Evolutionary conservation across 106 monocot genomes (phyloP), one percentile per base, ranked within the genome.

Genomic region (Narthecium ossifragum): DNA sequence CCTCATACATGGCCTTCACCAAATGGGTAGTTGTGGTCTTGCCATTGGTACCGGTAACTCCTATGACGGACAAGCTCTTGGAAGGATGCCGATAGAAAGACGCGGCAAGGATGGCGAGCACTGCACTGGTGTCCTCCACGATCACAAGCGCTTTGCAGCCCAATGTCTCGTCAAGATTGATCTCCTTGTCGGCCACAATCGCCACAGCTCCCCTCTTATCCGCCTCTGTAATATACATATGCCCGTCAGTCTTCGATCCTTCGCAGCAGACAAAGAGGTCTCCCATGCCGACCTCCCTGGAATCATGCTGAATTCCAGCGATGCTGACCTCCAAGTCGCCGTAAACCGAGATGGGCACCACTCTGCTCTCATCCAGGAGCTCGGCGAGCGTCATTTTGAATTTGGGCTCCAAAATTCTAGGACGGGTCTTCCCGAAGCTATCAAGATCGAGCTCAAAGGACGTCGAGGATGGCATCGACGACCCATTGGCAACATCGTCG

Each of bases 161-260:
- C 22, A 90, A 57, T 0, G 82, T 78, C 62, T 78, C 86, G 2
- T 90, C 90, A 36, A 90, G 78, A 67, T 83, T 78, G 41, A 90
- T 76, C 70, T 80, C 90, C 68, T 79, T 86, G 47, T 75, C 76
- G 14, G 90, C 80, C 8, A 96, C 83, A 27, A 90, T 80, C 0
- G 94, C 90, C 46, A 96, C 80, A 17, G 94, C 90, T 11, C 94
- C 94, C 46, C 94, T 71, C 72, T 90, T 90, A 65, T 84, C 85
- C 10, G 90, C 94, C 52, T 96, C 94, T n/a, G 64, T 84, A 29
- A 96, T 46, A 11, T 21, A 70, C 2, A 59, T 31, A 31, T 80
- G 76, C 49, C 77, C 85, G 41, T 77, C 80, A 47, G 55, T 62
- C 18, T 59, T 68, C 1, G 46, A 34, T 18, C 66, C 77, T n/a